phyloP scores from a whole-genome alignment of 2,329 filamentous ascomycete genomes.

The Penicillium sp. region DNA sequence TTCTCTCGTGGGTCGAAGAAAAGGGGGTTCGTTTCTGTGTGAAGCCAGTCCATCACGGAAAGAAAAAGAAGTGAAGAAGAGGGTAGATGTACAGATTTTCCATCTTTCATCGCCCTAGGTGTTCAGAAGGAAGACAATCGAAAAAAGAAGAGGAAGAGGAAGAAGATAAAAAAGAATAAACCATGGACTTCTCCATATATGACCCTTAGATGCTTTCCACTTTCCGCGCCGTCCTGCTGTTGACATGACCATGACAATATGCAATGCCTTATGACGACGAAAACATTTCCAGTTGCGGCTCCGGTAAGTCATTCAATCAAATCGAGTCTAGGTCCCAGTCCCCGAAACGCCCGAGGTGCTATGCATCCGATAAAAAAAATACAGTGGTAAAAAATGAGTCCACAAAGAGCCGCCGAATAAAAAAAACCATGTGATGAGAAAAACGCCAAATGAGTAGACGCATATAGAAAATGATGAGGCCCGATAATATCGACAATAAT shows the following conservation, averaged over 20 bases:
- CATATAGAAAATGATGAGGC: conserved; percentile 14
- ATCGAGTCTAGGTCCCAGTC: conserved; percentile 41
- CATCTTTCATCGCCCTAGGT: neutral
- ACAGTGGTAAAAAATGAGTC: conserved; percentile 24
- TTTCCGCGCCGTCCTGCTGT: conserved; percentile 33
- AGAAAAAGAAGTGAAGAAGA: conserved; percentile 7
- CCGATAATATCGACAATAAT: conserved; percentile 22
- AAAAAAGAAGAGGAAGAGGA: conserved; percentile 14
- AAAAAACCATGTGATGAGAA: conserved; percentile 17
- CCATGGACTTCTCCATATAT: conserved; percentile 35
- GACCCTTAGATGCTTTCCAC: conserved; percentile 36
- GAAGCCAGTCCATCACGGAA: conserved; percentile 5
- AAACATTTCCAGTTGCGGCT: conserved; percentile 40
- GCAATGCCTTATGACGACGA: conserved; percentile 32
- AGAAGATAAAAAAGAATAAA: conserved; percentile 21
- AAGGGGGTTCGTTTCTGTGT: neutral
- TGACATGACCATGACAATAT: conserved; percentile 33
- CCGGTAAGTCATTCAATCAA: conserved; percentile 36
- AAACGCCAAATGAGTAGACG: conserved; percentile 21
- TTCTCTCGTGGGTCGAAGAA: neutral
- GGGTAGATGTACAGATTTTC: conserved; percentile 13
- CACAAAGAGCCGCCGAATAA: conserved; percentile 23
- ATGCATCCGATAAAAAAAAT: conserved; percentile 38
- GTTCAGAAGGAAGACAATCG: neutral
- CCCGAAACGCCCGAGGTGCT: conserved; percentile 42